These are phyloP conservation scores for Brassica balearica DNA, from an alignment of 441 rosid genomes.

Conservation along the genomic window DNA sequence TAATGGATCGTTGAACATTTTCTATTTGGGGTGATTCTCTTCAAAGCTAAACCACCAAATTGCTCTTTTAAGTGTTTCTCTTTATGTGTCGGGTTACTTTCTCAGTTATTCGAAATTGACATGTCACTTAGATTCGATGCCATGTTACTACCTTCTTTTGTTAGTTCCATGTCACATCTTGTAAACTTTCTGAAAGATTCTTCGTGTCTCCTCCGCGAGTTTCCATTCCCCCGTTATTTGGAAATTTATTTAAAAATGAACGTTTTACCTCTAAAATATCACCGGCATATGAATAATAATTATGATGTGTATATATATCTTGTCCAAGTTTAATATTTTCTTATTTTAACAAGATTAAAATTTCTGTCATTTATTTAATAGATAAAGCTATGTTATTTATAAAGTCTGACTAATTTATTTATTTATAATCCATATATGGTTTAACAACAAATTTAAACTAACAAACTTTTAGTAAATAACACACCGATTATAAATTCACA, in stretches of 20 bases:
- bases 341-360: background rate
- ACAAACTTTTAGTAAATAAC: background rate
- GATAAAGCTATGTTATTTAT: background rate
- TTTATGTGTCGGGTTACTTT: slow-evolving; percentile 27
- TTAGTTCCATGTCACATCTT: slow-evolving; percentile 33
- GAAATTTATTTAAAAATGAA: background rate
- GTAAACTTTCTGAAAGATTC: slow-evolving; percentile 25
- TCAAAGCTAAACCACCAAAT: background rate
- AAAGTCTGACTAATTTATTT: background rate
- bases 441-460: background rate
- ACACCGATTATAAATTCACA: background rate
- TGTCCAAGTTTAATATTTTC: too few relatives aligned
- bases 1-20: background rate
- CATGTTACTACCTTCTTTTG: slow-evolving; percentile 30
- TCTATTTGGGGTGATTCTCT: slow-evolving; percentile 20
- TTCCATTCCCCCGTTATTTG: slow-evolving; percentile 12
- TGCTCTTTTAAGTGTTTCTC: too few relatives aligned
- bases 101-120: slow-evolving; percentile 27
- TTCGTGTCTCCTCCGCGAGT: slow-evolving; percentile 22
- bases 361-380: background rate
- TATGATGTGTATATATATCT: too few relatives aligned
- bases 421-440: background rate
- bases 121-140: slow-evolving; percentile 26
- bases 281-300: background rate
- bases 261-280: background rate